Conservation (phyloP, 805 yeast species). For the Ogataea nakhonphanomensis region DNA sequence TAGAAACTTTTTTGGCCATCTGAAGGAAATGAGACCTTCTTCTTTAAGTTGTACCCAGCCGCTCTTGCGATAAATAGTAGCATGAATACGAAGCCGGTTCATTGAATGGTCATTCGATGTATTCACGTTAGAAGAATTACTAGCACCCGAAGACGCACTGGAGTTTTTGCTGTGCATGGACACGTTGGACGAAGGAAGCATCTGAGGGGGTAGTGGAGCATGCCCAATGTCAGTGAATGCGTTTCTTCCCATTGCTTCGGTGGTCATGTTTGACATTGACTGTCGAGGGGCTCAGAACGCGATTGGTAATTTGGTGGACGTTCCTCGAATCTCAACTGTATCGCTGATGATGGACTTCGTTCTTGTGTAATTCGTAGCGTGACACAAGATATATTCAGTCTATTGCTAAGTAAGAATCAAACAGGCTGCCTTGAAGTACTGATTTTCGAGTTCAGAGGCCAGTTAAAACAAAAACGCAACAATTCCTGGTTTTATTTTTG, state of each 20-base stretch:
- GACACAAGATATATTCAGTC: too few relatives aligned
- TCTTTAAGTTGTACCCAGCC: conserved; percentile 95
- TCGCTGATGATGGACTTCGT: neutral
- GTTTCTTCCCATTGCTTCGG: conserved; percentile 15
- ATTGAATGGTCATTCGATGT: conserved; percentile 6
- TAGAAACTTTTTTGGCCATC: conserved; percentile 90
- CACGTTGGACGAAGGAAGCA: conserved; percentile 8
- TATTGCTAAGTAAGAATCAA: too few relatives aligned
- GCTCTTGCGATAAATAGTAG: conserved; percentile 38
- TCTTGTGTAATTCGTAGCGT: neutral
- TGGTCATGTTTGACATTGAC: conserved; percentile 16
- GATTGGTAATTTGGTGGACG: neutral
- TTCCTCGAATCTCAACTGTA: too few relatives aligned
- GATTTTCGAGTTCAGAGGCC: neutral
- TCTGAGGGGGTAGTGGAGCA: conserved; percentile 24
- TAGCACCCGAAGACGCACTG: conserved; percentile 30
- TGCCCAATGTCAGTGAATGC: conserved; percentile 26
- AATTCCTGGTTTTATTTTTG: conserved; percentile 1
- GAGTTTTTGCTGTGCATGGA: conserved; percentile 34
- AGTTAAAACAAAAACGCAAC: conserved; percentile 6
- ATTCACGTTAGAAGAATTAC: conserved; percentile 19
- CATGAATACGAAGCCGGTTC: conserved; percentile 27
- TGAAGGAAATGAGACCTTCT: conserved; percentile 82
- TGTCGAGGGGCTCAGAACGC: neutral
- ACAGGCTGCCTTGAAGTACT: too few relatives aligned